Evolutionary conservation across 805 yeast species (phyloP), one percentile per base, ranked within the genome.

Genomic region (Lipomyces mesembrius): DNA sequence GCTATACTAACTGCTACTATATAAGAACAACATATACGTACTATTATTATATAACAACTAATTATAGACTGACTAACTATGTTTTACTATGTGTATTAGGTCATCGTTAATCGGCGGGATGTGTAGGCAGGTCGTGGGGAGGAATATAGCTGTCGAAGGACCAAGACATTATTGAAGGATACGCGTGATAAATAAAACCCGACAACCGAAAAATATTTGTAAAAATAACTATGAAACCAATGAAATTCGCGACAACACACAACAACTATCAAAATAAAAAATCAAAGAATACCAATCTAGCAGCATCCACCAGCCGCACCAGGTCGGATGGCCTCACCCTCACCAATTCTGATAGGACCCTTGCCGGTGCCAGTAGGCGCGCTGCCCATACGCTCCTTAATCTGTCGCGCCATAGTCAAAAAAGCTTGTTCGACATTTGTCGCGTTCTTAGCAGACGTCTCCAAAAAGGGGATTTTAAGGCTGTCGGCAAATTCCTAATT

Each of bases 401-500:
- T 95, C 79, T 95, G 98, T 79, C 97, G 90, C 11, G 98, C 97
- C 99, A 95, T 95, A 73, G 97, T 92, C 84, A 91, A 88, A 82
- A 95, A 95, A 12, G 98, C 98, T 80, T 95, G 97, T 80, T 95
- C 99, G 74, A 95, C 99, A 77, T 95, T 95, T 66, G 97, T 92
- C 46, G 97, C 90, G 75, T 90, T 90, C 79, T 92, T 86, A 34
- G 99, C 99, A 51, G 96, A 90, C 11, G 99, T 95, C 82, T 95
- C 99, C 80, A 95, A 85, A 79, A 95, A 92, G 72, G 97, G 97
- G 76, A 95, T 90, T 73, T 91, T 94, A 78, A 92, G 84, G 54
- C 96, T 90, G 79, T 95, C 98, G 57, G 98, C 97, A 83, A 93
- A 95, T 81, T 94, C 98, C 83, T 60, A 22, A 11, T 22, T 17